phyloP scores from a whole-genome alignment of 2,329 filamentous ascomycete genomes.

The Neurospora crassa region DNA sequence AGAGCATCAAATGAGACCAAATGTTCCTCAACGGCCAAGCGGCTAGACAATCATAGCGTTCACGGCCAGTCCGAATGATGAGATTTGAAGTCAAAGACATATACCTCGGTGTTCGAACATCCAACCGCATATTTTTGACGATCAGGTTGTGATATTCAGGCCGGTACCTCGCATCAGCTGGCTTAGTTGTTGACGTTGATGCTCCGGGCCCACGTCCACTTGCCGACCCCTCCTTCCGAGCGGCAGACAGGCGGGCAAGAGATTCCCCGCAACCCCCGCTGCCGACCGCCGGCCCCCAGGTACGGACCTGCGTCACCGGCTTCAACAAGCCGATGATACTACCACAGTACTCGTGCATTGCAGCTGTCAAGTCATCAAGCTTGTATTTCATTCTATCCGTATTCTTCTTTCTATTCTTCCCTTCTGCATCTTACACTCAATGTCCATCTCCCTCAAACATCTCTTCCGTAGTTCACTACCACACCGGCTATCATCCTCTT shows the following conservation, averaged over 20 bases:
- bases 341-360: not conserved
- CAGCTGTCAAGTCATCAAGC: not conserved
- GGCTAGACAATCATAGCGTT: not conserved
- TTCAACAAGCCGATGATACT: not conserved
- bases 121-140: not conserved
- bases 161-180: not conserved
- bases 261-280: not conserved
- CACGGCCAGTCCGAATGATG: not conserved
- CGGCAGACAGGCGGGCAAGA: constrained; percentile 25
- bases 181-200: not conserved
- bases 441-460: not conserved
- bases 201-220: not conserved
- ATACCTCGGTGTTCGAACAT: too few species aligned
- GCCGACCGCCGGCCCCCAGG: not conserved
- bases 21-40: not conserved
- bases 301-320: not conserved
- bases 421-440: not conserved
- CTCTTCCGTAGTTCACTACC: not conserved
- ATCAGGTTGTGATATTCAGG: not conserved
- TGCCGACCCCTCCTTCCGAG: not conserved
- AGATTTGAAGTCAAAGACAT: not conserved
- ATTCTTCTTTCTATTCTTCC: not conserved
- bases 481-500: not conserved
- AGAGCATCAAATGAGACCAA: not conserved
- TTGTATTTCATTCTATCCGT: not conserved